Evolutionary conservation across 2,329 filamentous ascomycete species (phyloP), one percentile per base, ranked within the genome.

Genomic region (Acephala macrosclerotiorum): DNA sequence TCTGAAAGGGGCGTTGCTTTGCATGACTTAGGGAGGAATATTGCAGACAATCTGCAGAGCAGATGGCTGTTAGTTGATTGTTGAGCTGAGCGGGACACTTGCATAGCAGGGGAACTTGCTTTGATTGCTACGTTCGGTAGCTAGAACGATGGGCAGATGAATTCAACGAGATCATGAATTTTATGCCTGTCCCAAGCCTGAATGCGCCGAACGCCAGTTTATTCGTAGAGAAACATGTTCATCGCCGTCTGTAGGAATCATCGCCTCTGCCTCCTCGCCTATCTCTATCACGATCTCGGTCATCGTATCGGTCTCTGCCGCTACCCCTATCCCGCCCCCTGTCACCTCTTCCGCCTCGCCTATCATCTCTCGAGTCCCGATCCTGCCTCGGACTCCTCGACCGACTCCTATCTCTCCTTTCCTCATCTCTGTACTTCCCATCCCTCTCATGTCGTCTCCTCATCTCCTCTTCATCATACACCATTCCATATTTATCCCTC

Each of bases 401-500:
- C 58, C 76, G 74, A 61, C 73, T 77, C 40, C 74, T 66, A 64
- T 74, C 71, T 40, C 70, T 73, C 47, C 68, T 73, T 40, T 73
- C 72, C 35, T 70, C 68, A 22, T 57, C 58, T 4, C 64, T 60
- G 18, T 70, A 65, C 20, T 71, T 72, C 3, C 75, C 77, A 42
- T 80, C 79, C 45, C 78, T 80, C 60, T 80, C 79, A 57, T 85
- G 80, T 29, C 82, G 80, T 26, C 82, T 82, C 59, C 83, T 83
- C 78, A 91, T 84, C 66, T 92, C 89, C 60, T 91, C 86, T 61
- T 91, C 89, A 66, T 93, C 91, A 76, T 96, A 92, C 0, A 97
- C 89, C 88, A 96, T 94, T 61, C 87, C 85, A 75, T 96, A 97
- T 26, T 84, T 82, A 60, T 85, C 81, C 63, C 79, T 79, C 35